phyloP scores from a whole-genome alignment of 495 filamentous ascomycete genomes.

The Elasticomyces elasticus region DNA sequence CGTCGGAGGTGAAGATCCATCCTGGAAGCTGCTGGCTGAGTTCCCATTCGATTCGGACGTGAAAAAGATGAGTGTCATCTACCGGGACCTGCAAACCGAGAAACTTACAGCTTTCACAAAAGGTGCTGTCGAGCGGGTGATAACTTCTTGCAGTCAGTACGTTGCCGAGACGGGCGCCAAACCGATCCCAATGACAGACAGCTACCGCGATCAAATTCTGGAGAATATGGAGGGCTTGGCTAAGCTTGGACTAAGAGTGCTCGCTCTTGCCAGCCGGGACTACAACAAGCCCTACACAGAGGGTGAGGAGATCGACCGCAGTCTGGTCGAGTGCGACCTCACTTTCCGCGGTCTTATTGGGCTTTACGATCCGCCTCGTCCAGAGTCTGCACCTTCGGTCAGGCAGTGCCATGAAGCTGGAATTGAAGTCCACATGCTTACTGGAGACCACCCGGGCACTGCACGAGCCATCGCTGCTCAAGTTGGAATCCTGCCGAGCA shows the following conservation, averaged over 20 bases:
- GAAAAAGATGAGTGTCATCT: constrained; percentile 52
- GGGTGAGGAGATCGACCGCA: constrained; percentile 31
- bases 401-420: constrained; percentile 44
- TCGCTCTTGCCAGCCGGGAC: constrained; percentile 45
- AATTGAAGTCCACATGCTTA: constrained; percentile 54
- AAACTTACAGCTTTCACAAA: constrained; percentile 45
- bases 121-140: constrained; percentile 48
- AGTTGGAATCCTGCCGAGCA: constrained; percentile 36
- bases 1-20: constrained; percentile 26
- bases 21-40: constrained; percentile 39
- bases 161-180: constrained; percentile 32
- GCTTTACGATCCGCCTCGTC: constrained; percentile 63
- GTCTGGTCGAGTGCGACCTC: constrained; percentile 50
- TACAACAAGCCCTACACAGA: constrained; percentile 33
- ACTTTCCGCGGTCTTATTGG: constrained; percentile 59
- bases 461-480: constrained; percentile 51
- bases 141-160: constrained; percentile 38
- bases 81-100: constrained; percentile 31
- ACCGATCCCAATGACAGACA: constrained; percentile 30
- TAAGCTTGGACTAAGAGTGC: constrained; percentile 46
- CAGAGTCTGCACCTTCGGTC: constrained; percentile 51
- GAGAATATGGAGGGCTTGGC: constrained; percentile 51
- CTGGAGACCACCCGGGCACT: constrained; percentile 56
- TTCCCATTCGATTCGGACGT: constrained; percentile 53
- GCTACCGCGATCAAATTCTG: constrained; percentile 40